These are phyloP conservation scores for Oemleria cerasiformis DNA, from an alignment of 306 rosid species.

Conservation along the genomic window DNA sequence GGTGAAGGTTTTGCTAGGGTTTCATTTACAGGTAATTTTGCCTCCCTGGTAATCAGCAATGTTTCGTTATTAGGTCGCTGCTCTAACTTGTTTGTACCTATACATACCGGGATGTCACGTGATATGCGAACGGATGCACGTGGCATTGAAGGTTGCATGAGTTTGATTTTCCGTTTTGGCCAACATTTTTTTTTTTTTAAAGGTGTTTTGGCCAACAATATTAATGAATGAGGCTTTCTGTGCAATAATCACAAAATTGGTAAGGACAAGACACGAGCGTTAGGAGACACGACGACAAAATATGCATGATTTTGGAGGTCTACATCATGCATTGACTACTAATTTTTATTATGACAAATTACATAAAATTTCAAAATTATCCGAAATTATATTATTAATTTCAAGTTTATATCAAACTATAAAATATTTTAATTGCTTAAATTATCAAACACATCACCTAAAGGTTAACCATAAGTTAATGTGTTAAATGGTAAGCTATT, in stretches of 20 bases:
- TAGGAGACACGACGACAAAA: too few relatives aligned
- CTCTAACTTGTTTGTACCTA: not conserved
- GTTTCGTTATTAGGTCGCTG: not conserved
- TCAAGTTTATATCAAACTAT: too few relatives aligned
- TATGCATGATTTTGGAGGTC: too few relatives aligned
- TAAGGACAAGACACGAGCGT: not conserved
- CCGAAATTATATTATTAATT: too few relatives aligned
- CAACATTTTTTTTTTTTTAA: too few relatives aligned
- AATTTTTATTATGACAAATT: too few relatives aligned
- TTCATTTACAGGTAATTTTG: conserved; percentile 1
- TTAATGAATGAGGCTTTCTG: not conserved
- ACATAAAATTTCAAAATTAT: too few relatives aligned
- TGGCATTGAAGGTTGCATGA: not conserved
- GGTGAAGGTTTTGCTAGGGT: conserved; percentile 22
- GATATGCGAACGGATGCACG: not conserved
- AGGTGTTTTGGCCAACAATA: not conserved
- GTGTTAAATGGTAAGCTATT: too few relatives aligned
- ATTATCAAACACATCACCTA: too few relatives aligned
- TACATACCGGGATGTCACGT: not conserved
- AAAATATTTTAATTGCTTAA: too few relatives aligned
- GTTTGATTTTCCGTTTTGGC: not conserved
- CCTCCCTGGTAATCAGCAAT: not conserved
- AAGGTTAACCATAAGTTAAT: too few relatives aligned
- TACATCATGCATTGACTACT: too few relatives aligned
- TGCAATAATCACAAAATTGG: not conserved